Percentiles rank a stretch among this genome's conserved stretches.
These are phyloP conservation scores for Linanthus parryae DNA, from an alignment of 148 eudicot species.

Conservation along the genomic window DNA sequence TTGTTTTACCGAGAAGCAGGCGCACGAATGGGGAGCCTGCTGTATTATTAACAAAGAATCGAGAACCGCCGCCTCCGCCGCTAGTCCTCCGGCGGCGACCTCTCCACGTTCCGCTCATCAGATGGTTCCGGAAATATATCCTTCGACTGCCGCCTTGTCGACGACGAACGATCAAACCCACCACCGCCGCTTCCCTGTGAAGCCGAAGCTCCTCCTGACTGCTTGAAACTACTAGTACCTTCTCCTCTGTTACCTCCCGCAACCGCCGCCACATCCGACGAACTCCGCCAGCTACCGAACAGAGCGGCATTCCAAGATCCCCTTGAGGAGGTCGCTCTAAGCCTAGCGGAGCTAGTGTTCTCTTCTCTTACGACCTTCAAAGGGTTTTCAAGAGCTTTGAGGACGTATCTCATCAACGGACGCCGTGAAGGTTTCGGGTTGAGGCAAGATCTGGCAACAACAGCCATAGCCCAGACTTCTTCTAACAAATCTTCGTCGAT, in stretches of 20 bases:
- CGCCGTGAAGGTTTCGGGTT: constrained; percentile 79
- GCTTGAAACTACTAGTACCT: constrained; percentile 51
- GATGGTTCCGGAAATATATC: constrained; percentile 5
- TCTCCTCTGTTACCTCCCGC: constrained; percentile 31
- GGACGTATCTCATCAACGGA: constrained; percentile 85
- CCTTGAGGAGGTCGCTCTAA: constrained; percentile 69
- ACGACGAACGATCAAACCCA: neutral
- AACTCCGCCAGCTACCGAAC: constrained; percentile 95
- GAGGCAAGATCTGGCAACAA: constrained; percentile 91
- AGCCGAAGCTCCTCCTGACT: constrained; percentile 48
- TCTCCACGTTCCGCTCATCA: no score
- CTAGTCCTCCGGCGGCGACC: no score
- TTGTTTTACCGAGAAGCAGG: no score
- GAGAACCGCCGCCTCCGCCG: no score
- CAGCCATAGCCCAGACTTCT: constrained; percentile 99
- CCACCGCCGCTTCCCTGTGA: constrained; percentile 47
- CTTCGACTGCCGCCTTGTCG: constrained; percentile 3
- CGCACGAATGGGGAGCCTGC: no score
- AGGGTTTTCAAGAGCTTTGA: constrained; percentile 89
- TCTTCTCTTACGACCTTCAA: constrained; percentile 93
- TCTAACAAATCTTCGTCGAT: constrained; percentile 90
- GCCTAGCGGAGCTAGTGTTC: constrained; percentile 54
- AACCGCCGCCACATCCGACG: constrained; percentile 43
- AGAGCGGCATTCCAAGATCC: constrained; percentile 93
- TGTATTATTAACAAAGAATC: no score